A percentile compares a stretch with the other conserved stretches of the same genome.
Conservation (phyloP, 495 filamentous ascomycete species). For the Penicillium mononematosum region DNA sequence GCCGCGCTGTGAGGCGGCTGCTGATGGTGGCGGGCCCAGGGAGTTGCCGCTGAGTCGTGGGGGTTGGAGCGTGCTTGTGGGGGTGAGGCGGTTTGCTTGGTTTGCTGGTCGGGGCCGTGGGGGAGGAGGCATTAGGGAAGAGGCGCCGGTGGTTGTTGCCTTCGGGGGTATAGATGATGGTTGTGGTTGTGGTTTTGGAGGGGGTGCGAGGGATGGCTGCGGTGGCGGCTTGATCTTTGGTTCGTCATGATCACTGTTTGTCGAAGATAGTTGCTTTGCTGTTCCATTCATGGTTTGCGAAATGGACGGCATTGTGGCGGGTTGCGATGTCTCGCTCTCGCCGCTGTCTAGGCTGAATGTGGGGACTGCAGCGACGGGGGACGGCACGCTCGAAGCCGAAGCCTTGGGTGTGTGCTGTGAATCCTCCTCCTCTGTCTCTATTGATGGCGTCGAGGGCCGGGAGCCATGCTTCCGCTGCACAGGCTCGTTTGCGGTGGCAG, state of each 20-base stretch:
- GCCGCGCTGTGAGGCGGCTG: conserved; percentile 33
- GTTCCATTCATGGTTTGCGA: conserved; percentile 16
- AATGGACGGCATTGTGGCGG: conserved; percentile 11
- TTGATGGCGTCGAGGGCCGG: conserved; percentile 6
- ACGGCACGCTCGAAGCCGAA: conserved; percentile 28
- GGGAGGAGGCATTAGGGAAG: conserved; percentile 42
- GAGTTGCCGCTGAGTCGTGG: conserved; percentile 20
- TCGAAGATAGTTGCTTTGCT: background rate
- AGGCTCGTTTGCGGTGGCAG: conserved; percentile 17
- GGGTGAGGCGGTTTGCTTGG: conserved; percentile 22
- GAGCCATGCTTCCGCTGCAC: conserved; percentile 11
- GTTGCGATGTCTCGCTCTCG: conserved; percentile 9
- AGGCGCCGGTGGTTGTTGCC: conserved; percentile 19
- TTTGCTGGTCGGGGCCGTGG: conserved; percentile 30
- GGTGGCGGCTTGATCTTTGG: conserved; percentile 16
- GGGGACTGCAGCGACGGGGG: conserved; percentile 33
- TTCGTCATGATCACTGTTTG: conserved; percentile 13
- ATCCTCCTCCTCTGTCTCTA: conserved; percentile 25
- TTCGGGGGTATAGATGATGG: conserved; percentile 8
- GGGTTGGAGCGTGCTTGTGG: conserved; percentile 17
- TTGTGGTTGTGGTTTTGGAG: conserved; percentile 21
- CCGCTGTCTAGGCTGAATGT: conserved; percentile 30
- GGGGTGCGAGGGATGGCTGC: conserved; percentile 18
- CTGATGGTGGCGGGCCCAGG: conserved; percentile 36
- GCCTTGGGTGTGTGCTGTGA: conserved; percentile 52